phyloP scores from a whole-genome alignment of 2,329 filamentous ascomycete genomes.

The Fusarium buharicum region DNA sequence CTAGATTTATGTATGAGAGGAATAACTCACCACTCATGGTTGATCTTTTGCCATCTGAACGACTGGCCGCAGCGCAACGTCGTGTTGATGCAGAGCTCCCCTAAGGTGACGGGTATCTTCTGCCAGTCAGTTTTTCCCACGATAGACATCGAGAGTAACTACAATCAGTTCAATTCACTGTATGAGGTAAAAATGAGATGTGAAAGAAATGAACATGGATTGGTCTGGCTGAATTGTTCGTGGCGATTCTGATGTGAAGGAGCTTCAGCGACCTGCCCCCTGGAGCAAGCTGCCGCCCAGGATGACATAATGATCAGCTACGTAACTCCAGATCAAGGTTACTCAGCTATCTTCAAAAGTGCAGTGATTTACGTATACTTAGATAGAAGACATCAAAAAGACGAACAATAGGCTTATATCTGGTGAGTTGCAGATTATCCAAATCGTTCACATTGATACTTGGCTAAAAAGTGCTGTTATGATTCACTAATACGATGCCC shows the following conservation, averaged over 20 bases:
- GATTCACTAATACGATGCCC: too few relatives aligned
- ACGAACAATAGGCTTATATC: too few relatives aligned
- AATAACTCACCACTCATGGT: conserved; percentile 77
- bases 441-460: too few relatives aligned
- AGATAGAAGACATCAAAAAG: too few relatives aligned
- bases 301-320: too few relatives aligned
- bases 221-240: conserved; percentile 11
- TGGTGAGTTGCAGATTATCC: too few relatives aligned
- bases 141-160: conserved; percentile 48
- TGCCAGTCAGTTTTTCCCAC: conserved; percentile 79
- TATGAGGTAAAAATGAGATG: too few relatives aligned
- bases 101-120: conserved; percentile 82
- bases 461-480: too few relatives aligned
- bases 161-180: not conserved
- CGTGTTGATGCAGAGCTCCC: conserved; percentile 93
- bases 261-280: conserved; percentile 2
- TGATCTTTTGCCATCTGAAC: conserved; percentile 91
- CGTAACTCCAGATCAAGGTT: too few relatives aligned
- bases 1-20: not conserved
- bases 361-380: too few relatives aligned
- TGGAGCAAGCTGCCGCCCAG: conserved; percentile 2
- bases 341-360: too few relatives aligned
- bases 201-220: not conserved
- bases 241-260: conserved; percentile 24
- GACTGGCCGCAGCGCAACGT: conserved; percentile 95